Base-by-base conservation (phyloP, 2,329 filamentous ascomycete species). In the Emmonsia crescens region DNA sequence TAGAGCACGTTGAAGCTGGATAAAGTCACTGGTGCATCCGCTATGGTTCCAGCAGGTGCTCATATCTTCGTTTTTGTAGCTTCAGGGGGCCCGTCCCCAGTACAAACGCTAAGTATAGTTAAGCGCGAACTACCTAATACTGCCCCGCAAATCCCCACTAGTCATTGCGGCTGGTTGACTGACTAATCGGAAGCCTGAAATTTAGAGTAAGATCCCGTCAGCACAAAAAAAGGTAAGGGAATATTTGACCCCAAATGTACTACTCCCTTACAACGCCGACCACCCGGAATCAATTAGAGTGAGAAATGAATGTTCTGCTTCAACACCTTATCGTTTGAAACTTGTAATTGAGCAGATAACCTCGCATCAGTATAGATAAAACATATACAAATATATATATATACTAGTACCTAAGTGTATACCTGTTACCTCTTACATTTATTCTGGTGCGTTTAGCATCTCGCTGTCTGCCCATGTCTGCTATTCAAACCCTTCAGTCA, bases 1-100 rank as follows among this genome's bases (percentile, higher is more conserved):
- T 72, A 68, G 14, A 75, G 67, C 31, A 77, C 72, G 65, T 85
- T 75, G 66, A 86, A 85, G 19, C 68, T 67, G n/a, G 74, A 69
- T 16, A 81, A n/a, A n/a, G n/a, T n/a, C n/a, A n/a, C n/a, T n/a
- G n/a, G n/a, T n/a, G n/a, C n/a, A n/a, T n/a, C n/a, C n/a, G n/a
- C n/a, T n/a, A n/a, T n/a, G n/a, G n/a, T n/a, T n/a, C n/a, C n/a
- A n/a, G n/a, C n/a, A n/a, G n/a, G n/a, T n/a, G n/a, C n/a, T n/a
- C n/a, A n/a, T n/a, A n/a, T n/a, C n/a, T n/a, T n/a, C n/a, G n/a
- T n/a, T n/a, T n/a, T n/a, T n/a, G n/a, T n/a, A n/a, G n/a, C n/a
- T n/a, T n/a, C n/a, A n/a, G n/a, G n/a, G n/a, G n/a, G n/a, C n/a
- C n/a, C n/a, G n/a, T n/a, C n/a, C n/a, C n/a, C n/a, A n/a, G n/a